A percentile compares a stretch with the other conserved stretches of the same genome.
These are phyloP conservation scores for Echinochloa phyllopogon DNA, from an alignment of 176 grass and related monocot genomes.

Conservation along the genomic window DNA sequence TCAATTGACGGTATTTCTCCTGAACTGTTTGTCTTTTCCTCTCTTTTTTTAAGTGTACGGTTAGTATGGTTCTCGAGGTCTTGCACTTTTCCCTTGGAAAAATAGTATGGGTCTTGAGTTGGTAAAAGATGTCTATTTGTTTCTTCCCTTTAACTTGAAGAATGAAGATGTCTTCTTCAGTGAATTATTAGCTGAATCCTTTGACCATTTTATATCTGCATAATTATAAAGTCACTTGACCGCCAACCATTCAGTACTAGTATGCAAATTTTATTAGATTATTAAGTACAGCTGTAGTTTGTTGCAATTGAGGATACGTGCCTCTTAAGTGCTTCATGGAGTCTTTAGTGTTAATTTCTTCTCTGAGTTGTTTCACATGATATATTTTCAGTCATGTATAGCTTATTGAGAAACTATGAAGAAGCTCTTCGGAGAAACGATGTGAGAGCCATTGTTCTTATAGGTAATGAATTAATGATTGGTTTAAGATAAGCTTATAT, in stretches of 20 bases:
- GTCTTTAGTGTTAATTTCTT: not conserved
- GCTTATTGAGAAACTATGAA: slow-evolving; percentile 76
- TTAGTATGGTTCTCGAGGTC: no score
- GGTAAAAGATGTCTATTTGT: no score
- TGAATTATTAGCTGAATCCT: no score
- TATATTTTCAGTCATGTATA: slow-evolving; percentile 60
- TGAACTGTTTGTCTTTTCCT: not conserved
- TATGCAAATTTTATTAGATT: no score
- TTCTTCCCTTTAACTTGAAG: no score
- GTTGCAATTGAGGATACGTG: not conserved
- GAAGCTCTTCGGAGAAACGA: slow-evolving; percentile 73
- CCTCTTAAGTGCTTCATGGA: not conserved
- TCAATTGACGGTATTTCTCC: slow-evolving; percentile 64
- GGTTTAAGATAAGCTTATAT: not conserved
- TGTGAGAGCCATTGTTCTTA: slow-evolving; percentile 92
- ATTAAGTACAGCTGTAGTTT: no score
- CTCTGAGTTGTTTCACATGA: slow-evolving; percentile 2
- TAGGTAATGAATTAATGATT: slow-evolving; percentile 54
- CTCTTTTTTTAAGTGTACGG: not conserved
- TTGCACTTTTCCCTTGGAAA: no score
- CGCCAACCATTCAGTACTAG: no score
- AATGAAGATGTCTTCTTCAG: no score
- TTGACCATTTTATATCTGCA: no score
- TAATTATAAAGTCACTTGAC: no score
- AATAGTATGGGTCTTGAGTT: no score